A percentile compares a stretch with the other conserved stretches of the same genome.
Conservation (phyloP, 1,139 yeast species). For the Meyerozyma athensensis region DNA sequence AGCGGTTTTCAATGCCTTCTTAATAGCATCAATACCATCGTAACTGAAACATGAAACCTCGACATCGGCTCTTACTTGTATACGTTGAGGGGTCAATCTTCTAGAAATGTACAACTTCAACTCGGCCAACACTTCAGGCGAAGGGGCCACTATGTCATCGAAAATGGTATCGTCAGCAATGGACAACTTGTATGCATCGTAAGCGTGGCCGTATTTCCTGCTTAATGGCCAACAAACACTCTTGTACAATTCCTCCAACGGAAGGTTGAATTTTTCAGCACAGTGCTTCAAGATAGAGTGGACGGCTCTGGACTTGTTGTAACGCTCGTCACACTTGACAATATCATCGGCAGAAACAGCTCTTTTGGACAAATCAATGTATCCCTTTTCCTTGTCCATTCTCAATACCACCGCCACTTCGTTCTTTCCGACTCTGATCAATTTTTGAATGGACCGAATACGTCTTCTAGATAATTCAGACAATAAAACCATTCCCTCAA, state of each 20-base stretch:
- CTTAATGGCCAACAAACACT: slow-evolving; percentile 97
- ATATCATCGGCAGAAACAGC: slow-evolving; percentile 98
- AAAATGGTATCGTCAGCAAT: slow-evolving; percentile 89
- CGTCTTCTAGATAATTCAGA: slow-evolving; percentile 98
- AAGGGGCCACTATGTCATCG: slow-evolving; percentile 72
- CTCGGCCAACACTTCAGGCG: slow-evolving; percentile 70
- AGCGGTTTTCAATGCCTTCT: slow-evolving; percentile 81
- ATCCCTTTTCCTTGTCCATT: slow-evolving; percentile 98
- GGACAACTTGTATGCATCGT: slow-evolving; percentile 94
- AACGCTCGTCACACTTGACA: slow-evolving; percentile 95
- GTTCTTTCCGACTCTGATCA: slow-evolving; percentile 96
- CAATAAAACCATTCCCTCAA: slow-evolving; percentile 96
- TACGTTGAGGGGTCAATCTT: slow-evolving; percentile 96
- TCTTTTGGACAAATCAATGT: slow-evolving; percentile 95
- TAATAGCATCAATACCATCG: slow-evolving; percentile 97
- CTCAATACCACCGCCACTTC: slow-evolving; percentile 98
- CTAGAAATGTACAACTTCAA: slow-evolving; percentile 81
- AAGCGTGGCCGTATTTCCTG: slow-evolving; percentile 93
- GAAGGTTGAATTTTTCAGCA: slow-evolving; percentile 90
- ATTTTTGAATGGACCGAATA: slow-evolving; percentile 94
- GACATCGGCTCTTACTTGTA: slow-evolving; percentile 94
- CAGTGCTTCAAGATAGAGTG: slow-evolving; percentile 97
- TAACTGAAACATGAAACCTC: slow-evolving; percentile 96
- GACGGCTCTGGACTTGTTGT: slow-evolving; percentile 94
- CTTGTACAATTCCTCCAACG: slow-evolving; percentile 81